These are phyloP conservation scores for Apiotrichum montevideense DNA, from an alignment of 1,284 basidiomycete genomes.

Conservation along the genomic window DNA sequence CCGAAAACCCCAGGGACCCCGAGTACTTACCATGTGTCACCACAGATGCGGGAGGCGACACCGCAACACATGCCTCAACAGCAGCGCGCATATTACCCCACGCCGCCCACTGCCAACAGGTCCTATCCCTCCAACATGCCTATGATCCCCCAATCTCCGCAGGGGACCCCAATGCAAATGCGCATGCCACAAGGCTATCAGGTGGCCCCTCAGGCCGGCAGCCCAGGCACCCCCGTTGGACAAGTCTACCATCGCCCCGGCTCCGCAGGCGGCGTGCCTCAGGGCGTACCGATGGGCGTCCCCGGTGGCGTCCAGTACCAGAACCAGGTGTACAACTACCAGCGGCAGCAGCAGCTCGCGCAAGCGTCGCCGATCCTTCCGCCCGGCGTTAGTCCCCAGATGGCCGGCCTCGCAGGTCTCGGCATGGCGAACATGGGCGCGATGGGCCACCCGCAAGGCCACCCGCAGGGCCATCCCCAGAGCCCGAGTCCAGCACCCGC, in stretches of 20 bases:
- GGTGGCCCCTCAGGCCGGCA: no score
- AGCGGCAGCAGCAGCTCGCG: neutral
- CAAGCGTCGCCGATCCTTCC: neutral
- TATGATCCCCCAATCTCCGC: neutral
- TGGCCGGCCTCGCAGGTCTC: no score
- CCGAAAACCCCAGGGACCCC: constrained; percentile 8
- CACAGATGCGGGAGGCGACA: constrained; percentile 15
- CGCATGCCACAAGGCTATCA: neutral
- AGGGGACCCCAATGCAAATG: neutral
- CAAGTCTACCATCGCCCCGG: no score
- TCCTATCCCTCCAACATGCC: no score
- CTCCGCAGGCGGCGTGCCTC: no score
- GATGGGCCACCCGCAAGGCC: neutral
- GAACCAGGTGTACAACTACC: neutral
- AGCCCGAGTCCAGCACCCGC: no score
- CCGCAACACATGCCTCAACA: constrained; percentile 3
- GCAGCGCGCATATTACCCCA: neutral
- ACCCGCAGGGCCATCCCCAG: neutral
- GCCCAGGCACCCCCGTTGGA: no score
- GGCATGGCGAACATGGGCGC: no score
- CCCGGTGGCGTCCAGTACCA: neutral
- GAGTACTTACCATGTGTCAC: constrained; percentile 3
- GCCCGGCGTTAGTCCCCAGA: no score
- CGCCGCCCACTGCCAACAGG: no score
- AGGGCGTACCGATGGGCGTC: no score